Percentiles rank a stretch among this genome's conserved stretches.
These are phyloP conservation scores for Trametes polyzona DNA, from an alignment of 1,284 basidiomycete genomes.

Conservation along the genomic window DNA sequence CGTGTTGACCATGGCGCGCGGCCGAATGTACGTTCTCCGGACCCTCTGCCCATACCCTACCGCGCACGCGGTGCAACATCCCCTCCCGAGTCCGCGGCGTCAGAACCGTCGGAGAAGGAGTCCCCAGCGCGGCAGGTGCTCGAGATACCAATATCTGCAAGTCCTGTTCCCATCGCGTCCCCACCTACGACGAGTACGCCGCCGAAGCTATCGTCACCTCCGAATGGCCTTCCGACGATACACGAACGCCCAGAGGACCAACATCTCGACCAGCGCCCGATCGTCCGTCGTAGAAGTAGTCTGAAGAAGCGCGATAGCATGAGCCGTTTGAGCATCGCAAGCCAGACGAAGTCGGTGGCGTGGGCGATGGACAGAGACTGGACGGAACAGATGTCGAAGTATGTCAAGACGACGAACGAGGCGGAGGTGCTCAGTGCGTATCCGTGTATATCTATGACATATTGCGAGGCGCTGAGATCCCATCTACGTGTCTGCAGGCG, in stretches of 20 bases:
- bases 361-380: constrained; percentile 72
- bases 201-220: constrained; percentile 27
- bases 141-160: constrained; percentile 18
- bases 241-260: constrained; percentile 31
- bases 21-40: constrained; percentile 36
- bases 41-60: constrained; percentile 41
- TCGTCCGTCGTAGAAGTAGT: constrained; percentile 60
- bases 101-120: constrained; percentile 13
- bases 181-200: constrained; percentile 22
- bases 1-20: constrained; percentile 26
- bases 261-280: constrained; percentile 30
- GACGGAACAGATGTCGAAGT: constrained; percentile 57
- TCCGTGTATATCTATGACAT: not conserved
- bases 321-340: constrained; percentile 52
- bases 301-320: constrained; percentile 55
- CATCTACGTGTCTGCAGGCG: constrained; percentile 37
- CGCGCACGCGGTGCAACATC: constrained; percentile 30
- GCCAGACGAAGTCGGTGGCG: constrained; percentile 68
- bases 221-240: constrained; percentile 36
- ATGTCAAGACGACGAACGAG: constrained; percentile 54
- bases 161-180: constrained; percentile 13
- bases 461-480: not conserved
- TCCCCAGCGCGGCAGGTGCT: constrained; percentile 22
- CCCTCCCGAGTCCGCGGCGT: constrained; percentile 12
- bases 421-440: constrained; percentile 59